These are phyloP conservation scores for Sporothrix luriei DNA, from an alignment of 2,329 filamentous ascomycete genomes.

Conservation along the genomic window DNA sequence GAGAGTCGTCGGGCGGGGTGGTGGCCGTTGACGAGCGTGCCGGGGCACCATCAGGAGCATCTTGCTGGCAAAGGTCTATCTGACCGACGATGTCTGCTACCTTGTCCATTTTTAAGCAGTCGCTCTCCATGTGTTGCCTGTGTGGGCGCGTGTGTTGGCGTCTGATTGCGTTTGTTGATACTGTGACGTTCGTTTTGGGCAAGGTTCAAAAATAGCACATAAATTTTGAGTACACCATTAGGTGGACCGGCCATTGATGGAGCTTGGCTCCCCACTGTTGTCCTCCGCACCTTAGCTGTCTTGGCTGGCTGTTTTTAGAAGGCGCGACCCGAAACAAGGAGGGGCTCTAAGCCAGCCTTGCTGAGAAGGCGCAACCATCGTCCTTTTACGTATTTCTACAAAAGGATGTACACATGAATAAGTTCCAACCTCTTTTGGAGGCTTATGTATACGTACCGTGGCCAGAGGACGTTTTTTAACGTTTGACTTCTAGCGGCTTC, in stretches of 20 bases:
- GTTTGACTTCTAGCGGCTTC: no score
- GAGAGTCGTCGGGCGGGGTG: not conserved
- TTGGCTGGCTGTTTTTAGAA: not conserved
- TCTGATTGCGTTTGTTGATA: not conserved
- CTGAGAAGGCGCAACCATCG: constrained; percentile 58
- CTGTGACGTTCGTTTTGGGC: not conserved
- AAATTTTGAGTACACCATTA: not conserved
- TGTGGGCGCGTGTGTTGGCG: not conserved
- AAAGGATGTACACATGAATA: no score
- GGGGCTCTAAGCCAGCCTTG: not conserved
- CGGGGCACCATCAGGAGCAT: not conserved
- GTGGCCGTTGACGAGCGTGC: not conserved
- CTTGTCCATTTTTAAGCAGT: not conserved
- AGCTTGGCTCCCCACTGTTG: not conserved
- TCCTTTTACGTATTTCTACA: constrained; percentile 58
- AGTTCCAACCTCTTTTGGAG: no score
- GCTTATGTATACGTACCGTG: no score
- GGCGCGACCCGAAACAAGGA: not conserved
- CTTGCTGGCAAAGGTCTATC: not conserved
- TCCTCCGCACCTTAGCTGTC: no score
- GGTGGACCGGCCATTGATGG: not conserved
- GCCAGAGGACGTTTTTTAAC: no score
- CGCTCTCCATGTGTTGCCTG: not conserved
- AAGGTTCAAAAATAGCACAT: not conserved
- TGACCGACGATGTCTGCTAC: not conserved